A percentile compares a stretch with the other conserved stretches of the same genome.
Conservation (phyloP, 1,139 yeast species). For the Debaryomyces sp. region DNA sequence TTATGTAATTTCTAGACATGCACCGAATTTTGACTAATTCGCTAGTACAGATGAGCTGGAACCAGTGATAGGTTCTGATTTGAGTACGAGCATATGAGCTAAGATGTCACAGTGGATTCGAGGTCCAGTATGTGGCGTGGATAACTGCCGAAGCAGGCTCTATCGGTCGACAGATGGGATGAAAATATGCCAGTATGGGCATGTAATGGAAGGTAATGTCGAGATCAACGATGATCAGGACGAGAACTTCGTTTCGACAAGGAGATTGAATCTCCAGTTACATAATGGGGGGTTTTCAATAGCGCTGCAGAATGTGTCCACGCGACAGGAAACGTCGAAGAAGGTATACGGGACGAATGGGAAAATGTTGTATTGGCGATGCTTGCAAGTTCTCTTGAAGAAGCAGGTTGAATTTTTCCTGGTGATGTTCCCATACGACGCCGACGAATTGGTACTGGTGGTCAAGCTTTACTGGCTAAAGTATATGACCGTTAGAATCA, state of each 20-base stretch:
- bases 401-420: slow-evolving; percentile 40
- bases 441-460: slow-evolving; percentile 34
- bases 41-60: not conserved
- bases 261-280: slow-evolving; percentile 50
- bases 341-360: slow-evolving; percentile 60
- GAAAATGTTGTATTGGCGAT: slow-evolving; percentile 43
- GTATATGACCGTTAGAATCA: slow-evolving; percentile 23
- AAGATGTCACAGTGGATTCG: slow-evolving; percentile 50
- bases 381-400: slow-evolving; percentile 58
- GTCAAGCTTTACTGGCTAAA: slow-evolving; percentile 57
- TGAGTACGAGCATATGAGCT: not conserved
- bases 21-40: not conserved
- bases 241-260: slow-evolving; percentile 42
- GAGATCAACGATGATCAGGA: slow-evolving; percentile 81
- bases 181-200: slow-evolving; percentile 86
- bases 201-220: slow-evolving; percentile 78
- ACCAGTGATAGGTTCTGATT: not conserved
- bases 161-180: slow-evolving; percentile 77
- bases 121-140: slow-evolving; percentile 87
- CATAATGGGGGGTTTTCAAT: slow-evolving; percentile 21
- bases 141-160: slow-evolving; percentile 79
- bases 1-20: not conserved
- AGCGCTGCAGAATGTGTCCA: slow-evolving; percentile 34
- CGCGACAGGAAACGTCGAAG: slow-evolving; percentile 34
- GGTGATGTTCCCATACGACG: slow-evolving; percentile 13